Evolutionary conservation across 176 grass and related monocot genomes (phyloP), one percentile per base, ranked within the genome.

Genomic region (Hyparrhenia diplandra): DNA sequence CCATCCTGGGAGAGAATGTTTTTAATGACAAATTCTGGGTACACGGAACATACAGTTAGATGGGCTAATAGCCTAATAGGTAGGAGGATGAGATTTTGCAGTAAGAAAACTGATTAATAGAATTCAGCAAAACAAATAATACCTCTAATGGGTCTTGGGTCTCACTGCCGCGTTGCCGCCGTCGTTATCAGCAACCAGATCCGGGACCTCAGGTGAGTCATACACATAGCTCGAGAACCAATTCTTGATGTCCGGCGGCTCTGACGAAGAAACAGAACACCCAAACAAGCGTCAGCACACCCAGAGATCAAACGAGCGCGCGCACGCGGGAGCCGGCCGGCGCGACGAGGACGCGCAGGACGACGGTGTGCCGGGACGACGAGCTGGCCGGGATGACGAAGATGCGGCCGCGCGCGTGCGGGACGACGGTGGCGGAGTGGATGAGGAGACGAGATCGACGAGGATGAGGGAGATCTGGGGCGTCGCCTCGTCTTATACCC

Each of bases 171-270:
- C n/a, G n/a, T n/a, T n/a, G n/a, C n/a, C n/a, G n/a, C n/a, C 41
- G 21, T 10, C 64, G 62, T 23, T 21, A 35, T 45, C 70, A 39
- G 59, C 62, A 41, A 60, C 52, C 18, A 77, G 39, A 57, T 90
- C 62, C 6, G 69, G 46, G 42, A 68, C 72, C 28, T 89, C 84
- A 25, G 59, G 86, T 1, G 91, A 92, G 55, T 94, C 85, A 5
- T 86, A 97, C 62, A 85, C 80, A 45, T 97, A 97, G 75, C 94
- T 90, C 27, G 88, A 78, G 82, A 97, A 94, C 94, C 94, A 97
- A 36, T 97, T 94, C 52, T 75, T 87, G 74, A 97, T 89, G 66
- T 94, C 92, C 52, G 87, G 90, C 18, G 92, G 94, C 84, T 94
- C 94, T 97, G 89, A 85, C 41, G 41, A 76, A 75, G 8, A 80